Percentiles rank a stretch among this genome's conserved stretches.
phyloP scores from a whole-genome alignment of 140 eudicot genomes.

The Anethum foeniculum region DNA sequence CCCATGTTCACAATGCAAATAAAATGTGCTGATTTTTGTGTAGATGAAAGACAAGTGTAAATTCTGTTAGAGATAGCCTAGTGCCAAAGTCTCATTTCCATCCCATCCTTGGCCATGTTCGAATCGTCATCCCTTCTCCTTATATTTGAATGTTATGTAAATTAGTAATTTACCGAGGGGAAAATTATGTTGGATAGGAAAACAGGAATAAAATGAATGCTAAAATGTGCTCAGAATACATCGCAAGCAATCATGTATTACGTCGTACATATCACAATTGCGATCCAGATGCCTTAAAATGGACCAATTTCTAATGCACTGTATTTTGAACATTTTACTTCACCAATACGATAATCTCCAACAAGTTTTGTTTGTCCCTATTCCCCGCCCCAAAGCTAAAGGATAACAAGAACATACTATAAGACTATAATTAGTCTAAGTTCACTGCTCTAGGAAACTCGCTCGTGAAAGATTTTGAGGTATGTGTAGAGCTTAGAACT shows the following conservation, averaged over 20 bases:
- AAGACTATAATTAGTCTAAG: background rate
- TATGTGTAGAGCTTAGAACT: background rate
- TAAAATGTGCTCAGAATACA: too few relatives aligned
- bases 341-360: background rate
- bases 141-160: too few relatives aligned
- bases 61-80: too few relatives aligned
- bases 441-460: background rate
- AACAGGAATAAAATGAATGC: too few relatives aligned
- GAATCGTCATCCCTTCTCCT: too few relatives aligned
- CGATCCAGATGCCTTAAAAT: background rate
- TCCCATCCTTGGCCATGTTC: too few relatives aligned
- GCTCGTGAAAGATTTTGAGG: constrained; percentile 1
- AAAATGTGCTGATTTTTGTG: too few relatives aligned
- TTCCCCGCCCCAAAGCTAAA: background rate
- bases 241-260: background rate
- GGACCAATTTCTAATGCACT: background rate
- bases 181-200: too few relatives aligned
- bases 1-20: too few relatives aligned
- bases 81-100: too few relatives aligned
- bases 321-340: background rate
- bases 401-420: background rate
- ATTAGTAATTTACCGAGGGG: too few relatives aligned
- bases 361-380: background rate
- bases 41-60: too few relatives aligned
- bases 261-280: background rate